phyloP scores from a whole-genome alignment of 768 basidiomycete genomes.

The Sporobolomyces roseus region DNA sequence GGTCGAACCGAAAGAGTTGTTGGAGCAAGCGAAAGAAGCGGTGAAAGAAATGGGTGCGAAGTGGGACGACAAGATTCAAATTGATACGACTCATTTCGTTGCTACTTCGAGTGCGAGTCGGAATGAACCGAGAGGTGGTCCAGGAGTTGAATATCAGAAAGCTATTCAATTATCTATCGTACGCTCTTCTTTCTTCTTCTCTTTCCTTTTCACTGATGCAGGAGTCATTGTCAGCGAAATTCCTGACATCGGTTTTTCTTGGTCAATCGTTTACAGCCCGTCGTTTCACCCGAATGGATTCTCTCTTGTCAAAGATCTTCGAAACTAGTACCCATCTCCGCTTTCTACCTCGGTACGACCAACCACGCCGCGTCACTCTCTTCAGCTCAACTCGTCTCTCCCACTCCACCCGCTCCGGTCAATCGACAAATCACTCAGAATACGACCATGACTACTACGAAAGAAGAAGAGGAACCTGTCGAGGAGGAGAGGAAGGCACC shows the following conservation, averaged over 20 bases:
- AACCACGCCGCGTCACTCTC: conserved; percentile 43
- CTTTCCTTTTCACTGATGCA: background rate
- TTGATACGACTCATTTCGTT: conserved; percentile 97
- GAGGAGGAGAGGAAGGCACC: background rate
- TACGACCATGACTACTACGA: background rate
- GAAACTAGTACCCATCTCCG: conserved; percentile 84
- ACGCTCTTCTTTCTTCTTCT: background rate
- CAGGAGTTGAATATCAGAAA: conserved; percentile 87
- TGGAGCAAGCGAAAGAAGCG: conserved; percentile 77
- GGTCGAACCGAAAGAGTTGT: conserved; percentile 65
- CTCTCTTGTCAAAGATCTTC: conserved; percentile 80
- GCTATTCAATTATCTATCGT: conserved; percentile 81
- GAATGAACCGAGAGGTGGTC: conserved; percentile 55
- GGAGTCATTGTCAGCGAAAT: background rate
- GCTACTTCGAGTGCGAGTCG: conserved; percentile 65
- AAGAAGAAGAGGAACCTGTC: background rate
- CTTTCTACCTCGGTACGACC: conserved; percentile 53
- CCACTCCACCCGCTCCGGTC: background rate
- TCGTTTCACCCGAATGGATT: conserved; percentile 93
- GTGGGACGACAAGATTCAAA: conserved; percentile 88
- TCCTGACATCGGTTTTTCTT: too few relatives aligned
- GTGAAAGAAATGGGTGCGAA: conserved; percentile 80
- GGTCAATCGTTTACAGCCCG: conserved; percentile 61
- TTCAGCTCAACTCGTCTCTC: conserved; percentile 37
- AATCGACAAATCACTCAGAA: background rate